Evolutionary conservation across 2,329 filamentous ascomycete genomes (phyloP), one percentile per base, ranked within the genome.

Genomic region (Moelleriella libera): DNA sequence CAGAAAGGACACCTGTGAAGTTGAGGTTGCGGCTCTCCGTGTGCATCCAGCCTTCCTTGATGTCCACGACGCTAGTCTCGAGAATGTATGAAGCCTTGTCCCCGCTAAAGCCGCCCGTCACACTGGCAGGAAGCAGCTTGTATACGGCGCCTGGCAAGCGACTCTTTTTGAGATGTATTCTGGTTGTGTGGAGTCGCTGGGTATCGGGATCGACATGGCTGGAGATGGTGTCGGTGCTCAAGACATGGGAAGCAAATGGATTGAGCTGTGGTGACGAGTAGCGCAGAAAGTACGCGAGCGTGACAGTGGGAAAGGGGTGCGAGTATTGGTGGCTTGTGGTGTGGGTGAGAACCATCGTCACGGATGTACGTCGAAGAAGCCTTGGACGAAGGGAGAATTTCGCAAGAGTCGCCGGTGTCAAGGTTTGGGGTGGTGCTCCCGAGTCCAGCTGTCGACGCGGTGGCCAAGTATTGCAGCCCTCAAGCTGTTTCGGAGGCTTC

Each of bases 281-380:
- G 54, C 86, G 85, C 45, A 92, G 82, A 68, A 90, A 92, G 74
- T 88, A 92, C 68, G 86, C 86, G 63, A 92, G 82, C 45, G 85
- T 88, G 52, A 92, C 86, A 62, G 85, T 85, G 52, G 85, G 81
- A 69, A 90, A 90, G 45, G 84, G 82, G 66, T 90, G 87, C 54
- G 81, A 75, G 72, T 89, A 88, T 58, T 75, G 78, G 63, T 85
- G 83, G 66, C 76, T 79, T 57, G 78, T 80, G 47, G 75, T 77
- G 63, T 79, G 76, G 6, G 74, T 77, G 65, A 80, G 74, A 53
- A 80, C 76, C 76, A 80, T 80, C 48, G 60, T 73, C 58, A 53
- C 60, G 48, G 49, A 47, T 48, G 32, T 6, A 37, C 8, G 32
- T 8, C 32, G 32, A 37, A 21, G 8, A 37, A 37, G 32, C 32